These are phyloP conservation scores for Dichotomocladium elegans DNA, from an alignment of 371 early-diverging fungal genomes.

Conservation along the genomic window DNA sequence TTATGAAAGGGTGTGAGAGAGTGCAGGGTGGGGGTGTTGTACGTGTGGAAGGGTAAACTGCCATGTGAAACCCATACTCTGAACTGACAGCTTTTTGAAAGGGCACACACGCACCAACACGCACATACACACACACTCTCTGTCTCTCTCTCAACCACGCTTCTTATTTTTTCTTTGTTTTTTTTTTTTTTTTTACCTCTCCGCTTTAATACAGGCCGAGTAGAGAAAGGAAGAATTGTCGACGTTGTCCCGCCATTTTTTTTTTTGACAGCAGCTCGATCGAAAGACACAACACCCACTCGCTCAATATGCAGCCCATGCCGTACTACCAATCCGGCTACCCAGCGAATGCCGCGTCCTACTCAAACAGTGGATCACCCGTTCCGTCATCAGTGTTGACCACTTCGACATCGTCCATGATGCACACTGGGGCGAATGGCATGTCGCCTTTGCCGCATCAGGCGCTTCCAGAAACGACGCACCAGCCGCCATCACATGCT, in stretches of 20 bases:
- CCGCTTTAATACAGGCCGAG: constrained; percentile 19
- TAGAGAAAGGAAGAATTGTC: no score
- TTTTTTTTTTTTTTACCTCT: constrained; percentile 12
- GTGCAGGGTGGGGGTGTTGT: not conserved
- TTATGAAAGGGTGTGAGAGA: no score
- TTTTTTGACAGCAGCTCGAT: no score
- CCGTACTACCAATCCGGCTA: constrained; percentile 25
- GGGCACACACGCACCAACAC: no score
- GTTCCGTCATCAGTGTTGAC: constrained; percentile 18
- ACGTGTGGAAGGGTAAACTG: constrained; percentile 15
- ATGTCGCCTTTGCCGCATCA: constrained; percentile 7
- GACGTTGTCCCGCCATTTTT: no score
- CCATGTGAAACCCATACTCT: constrained; percentile 14
- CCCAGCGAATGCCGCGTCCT: constrained; percentile 14
- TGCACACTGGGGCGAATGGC: constrained; percentile 13
- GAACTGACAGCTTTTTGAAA: no score
- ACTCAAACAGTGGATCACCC: constrained; percentile 13
- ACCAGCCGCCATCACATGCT: constrained; percentile 4
- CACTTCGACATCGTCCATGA: no score
- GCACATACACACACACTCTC: no score
- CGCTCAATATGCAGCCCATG: constrained; percentile 19
- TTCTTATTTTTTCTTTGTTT: not conserved
- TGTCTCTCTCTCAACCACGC: no score
- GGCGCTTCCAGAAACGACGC: not conserved
- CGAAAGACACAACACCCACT: no score